Conservation (phyloP, 257 asterid genomes). For the Vinca minor region DNA sequence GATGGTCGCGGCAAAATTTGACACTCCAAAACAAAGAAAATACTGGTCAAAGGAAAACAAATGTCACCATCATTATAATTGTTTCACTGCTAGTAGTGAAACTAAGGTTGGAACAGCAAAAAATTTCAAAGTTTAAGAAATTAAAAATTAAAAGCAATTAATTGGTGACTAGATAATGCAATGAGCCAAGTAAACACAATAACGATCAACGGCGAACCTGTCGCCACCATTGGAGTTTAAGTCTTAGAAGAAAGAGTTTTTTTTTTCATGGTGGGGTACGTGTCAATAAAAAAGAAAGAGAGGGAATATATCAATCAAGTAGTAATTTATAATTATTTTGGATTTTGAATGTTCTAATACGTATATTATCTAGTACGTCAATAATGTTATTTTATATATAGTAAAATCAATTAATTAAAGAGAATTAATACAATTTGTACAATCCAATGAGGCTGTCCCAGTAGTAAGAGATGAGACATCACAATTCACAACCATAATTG, state of each 20-base stretch:
- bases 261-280: conserved; percentile 2
- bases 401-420: too few species aligned
- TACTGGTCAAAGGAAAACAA: conserved; percentile 13
- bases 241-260: conserved; percentile 25
- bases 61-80: conserved; percentile 13
- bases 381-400: too few species aligned
- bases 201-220: conserved; percentile 21
- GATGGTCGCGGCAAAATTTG: conserved; percentile 19
- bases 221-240: conserved; percentile 24
- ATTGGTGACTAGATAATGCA: conserved; percentile 15
- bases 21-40: conserved; percentile 13
- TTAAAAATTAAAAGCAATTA: not conserved
- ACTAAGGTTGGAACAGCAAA: not conserved
- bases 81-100: conserved; percentile 8
- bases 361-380: too few species aligned
- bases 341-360: too few species aligned
- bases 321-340: too few species aligned
- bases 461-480: too few species aligned
- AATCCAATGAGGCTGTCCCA: too few species aligned
- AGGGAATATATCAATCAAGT: not conserved
- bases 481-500: too few species aligned
- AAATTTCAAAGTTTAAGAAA: conserved; percentile 9
- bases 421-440: too few species aligned
- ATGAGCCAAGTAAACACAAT: conserved; percentile 6
- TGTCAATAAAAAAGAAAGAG: conserved; percentile 8